Conservation (phyloP, 2,329 filamentous ascomycete genomes). For the Fusarium cyanostomum region DNA sequence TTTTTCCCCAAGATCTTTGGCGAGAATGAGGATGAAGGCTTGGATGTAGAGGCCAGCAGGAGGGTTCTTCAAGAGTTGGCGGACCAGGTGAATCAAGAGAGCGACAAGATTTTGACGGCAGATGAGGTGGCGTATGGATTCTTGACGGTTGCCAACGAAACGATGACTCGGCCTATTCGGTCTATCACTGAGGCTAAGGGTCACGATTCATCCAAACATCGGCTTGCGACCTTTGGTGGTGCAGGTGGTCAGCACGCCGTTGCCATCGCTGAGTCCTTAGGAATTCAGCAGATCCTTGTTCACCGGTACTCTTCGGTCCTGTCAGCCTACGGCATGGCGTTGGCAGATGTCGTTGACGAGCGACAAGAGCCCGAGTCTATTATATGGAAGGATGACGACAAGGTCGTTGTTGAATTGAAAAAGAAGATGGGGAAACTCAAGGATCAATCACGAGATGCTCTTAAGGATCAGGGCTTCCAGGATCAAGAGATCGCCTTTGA, state of each 20-base stretch:
- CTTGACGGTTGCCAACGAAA: constrained; percentile 88
- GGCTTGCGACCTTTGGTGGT: constrained; percentile 91
- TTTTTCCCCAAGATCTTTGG: constrained; percentile 98
- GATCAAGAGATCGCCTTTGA: constrained; percentile 82
- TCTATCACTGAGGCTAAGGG: constrained; percentile 93
- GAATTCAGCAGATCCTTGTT: constrained; percentile 85
- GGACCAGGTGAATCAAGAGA: constrained; percentile 79
- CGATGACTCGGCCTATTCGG: constrained; percentile 90
- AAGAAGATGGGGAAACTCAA: constrained; percentile 82
- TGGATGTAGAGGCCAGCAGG: constrained; percentile 80
- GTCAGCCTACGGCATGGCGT: constrained; percentile 90
- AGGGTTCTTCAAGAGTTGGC: constrained; percentile 80
- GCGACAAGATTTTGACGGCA: constrained; percentile 74
- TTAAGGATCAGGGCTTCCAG: constrained; percentile 82
- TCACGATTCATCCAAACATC: constrained; percentile 88
- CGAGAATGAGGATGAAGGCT: constrained; percentile 81
- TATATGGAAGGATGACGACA: constrained; percentile 67
- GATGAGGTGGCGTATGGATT: constrained; percentile 93
- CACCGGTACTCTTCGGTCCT: constrained; percentile 90
- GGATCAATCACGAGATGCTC: constrained; percentile 72
- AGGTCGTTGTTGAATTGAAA: constrained; percentile 70
- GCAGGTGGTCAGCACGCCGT: constrained; percentile 92
- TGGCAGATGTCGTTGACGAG: constrained; percentile 94
- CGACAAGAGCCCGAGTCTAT: constrained; percentile 79
- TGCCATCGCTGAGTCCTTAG: constrained; percentile 86